Evolutionary conservation across 768 basidiomycete genomes (phyloP).

Genomic region (Russula virescens): DNA sequence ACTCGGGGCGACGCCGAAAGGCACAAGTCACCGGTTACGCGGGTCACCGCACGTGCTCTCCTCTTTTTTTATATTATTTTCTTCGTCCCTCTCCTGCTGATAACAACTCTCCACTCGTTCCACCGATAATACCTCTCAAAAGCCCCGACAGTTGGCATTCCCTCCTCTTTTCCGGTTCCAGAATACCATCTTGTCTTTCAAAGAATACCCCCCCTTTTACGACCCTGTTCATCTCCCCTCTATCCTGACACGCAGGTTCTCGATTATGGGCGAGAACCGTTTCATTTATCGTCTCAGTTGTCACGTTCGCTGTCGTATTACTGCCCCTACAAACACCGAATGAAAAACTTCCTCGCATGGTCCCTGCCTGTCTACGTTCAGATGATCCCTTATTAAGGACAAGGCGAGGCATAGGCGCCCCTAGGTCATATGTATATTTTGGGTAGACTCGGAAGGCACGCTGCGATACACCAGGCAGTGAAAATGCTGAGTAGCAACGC

Average conservation of each 20-base stretch:
- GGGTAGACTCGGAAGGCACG: not conserved
- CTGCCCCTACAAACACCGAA: not conserved
- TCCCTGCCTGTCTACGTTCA: not conserved
- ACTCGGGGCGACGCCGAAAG: not conserved
- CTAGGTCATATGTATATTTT: not conserved
- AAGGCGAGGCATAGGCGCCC: not conserved
- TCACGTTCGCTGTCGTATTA: not conserved
- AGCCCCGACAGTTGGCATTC: no score
- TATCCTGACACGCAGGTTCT: not conserved
- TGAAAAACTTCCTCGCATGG: not conserved
- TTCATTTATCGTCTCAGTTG: constrained; percentile 1
- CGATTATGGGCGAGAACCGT: not conserved
- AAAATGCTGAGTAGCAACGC: no score
- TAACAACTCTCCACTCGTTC: no score
- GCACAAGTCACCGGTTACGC: not conserved
- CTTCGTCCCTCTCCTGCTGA: no score
- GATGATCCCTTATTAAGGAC: not conserved
- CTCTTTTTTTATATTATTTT: no score
- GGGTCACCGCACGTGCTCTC: not conserved
- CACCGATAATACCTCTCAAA: no score
- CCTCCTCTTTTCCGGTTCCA: not conserved
- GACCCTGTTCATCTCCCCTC: not conserved
- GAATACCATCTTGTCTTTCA: not conserved
- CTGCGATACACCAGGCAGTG: not conserved
- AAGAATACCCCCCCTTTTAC: not conserved